A percentile compares a stretch with the other conserved stretches of the same genome.
Conservation (phyloP, 495 filamentous ascomycete genomes). For the Penicillium salamii region DNA sequence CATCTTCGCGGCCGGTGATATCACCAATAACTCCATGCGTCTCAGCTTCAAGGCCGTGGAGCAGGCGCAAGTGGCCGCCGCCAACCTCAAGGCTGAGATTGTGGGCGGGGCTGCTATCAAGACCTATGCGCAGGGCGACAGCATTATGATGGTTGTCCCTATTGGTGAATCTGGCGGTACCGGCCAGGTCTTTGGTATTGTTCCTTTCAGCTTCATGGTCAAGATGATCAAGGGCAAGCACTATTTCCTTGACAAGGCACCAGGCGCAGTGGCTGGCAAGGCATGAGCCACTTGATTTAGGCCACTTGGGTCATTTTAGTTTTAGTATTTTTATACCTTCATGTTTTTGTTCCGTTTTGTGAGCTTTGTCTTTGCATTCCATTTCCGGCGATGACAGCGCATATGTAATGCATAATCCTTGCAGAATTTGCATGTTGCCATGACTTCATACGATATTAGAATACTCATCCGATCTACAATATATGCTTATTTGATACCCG, state of each 20-base stretch:
- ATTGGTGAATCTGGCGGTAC: constrained; percentile 46
- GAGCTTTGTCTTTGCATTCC: background rate
- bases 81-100: constrained; percentile 36
- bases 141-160: constrained; percentile 36
- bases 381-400: background rate
- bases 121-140: constrained; percentile 22
- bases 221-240: constrained; percentile 45
- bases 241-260: constrained; percentile 34
- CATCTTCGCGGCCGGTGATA: constrained; percentile 41
- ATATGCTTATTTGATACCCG: too few species aligned
- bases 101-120: constrained; percentile 17
- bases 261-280: constrained; percentile 11
- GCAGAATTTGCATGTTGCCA: background rate
- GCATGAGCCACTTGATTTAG: background rate
- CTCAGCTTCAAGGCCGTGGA: constrained; percentile 25
- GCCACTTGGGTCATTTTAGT: too few species aligned
- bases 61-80: constrained; percentile 26
- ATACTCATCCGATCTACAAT: too few species aligned
- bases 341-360: background rate
- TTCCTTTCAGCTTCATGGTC: constrained; percentile 42
- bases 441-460: background rate
- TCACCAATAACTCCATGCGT: constrained; percentile 33
- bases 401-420: constrained; percentile 5
- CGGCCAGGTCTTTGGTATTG: constrained; percentile 47
- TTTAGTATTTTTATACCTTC: background rate